Conservation (phyloP, 1,284 basidiomycete genomes). For the Trichosporon coremiiforme region DNA sequence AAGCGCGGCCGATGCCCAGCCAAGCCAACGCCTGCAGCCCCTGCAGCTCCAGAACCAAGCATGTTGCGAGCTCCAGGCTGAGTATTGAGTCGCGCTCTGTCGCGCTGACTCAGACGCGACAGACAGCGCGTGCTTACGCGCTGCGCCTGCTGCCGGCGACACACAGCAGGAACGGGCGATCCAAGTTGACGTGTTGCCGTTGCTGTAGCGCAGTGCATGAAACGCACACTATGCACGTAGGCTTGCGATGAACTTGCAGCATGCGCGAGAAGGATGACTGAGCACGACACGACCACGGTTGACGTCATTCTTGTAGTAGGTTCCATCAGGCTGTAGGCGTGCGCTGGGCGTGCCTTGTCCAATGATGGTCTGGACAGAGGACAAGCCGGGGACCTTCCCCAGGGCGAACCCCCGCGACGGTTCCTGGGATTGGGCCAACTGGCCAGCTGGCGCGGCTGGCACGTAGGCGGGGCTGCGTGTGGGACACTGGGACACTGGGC, state of each 20-base stretch:
- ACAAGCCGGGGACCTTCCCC: background rate
- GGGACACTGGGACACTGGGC: too few species aligned
- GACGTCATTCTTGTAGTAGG: slow-evolving; percentile 5
- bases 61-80: too few species aligned
- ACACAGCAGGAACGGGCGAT: background rate
- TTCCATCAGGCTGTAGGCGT: background rate
- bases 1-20: background rate
- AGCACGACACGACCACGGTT: background rate
- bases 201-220: background rate
- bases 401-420: background rate
- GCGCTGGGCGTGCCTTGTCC: background rate
- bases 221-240: background rate
- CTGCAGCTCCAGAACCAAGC: too few species aligned
- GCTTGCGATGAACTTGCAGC: background rate
- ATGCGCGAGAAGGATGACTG: background rate
- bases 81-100: too few species aligned
- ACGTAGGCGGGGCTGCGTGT: too few species aligned
- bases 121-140: background rate
- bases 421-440: background rate
- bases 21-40: background rate
- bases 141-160: too few species aligned
- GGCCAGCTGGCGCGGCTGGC: too few species aligned
- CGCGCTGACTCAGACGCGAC: too few species aligned
- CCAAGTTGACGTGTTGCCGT: background rate
- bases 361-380: background rate